Base-by-base conservation (phyloP, 1,284 basidiomycete species). In the Sanghuangporus sanghuang region DNA sequence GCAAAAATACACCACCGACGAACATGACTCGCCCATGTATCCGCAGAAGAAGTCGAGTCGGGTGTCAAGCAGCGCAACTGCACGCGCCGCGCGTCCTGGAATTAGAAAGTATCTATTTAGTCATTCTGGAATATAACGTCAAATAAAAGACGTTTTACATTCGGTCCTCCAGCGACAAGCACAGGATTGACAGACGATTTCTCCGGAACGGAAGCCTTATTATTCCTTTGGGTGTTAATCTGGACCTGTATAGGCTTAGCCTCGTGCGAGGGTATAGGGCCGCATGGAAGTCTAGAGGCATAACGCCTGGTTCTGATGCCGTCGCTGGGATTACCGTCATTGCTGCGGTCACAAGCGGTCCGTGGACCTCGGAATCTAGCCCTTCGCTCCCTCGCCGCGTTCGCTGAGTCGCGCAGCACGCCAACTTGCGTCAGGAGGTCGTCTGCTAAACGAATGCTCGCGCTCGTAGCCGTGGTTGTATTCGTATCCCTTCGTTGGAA, bases 341-440 rank as follows among this genome's bases (percentile, higher is more conserved):
- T 14, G 9, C 8, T 54, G 53, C 53, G 53, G 53, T 54, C 53
- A 54, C 39, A 54, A 38, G 32, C 23, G 9, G 36, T 14, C 21
- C 36, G 21, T 16, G 27, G n/a, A 5, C 18, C 52, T n/a, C 60
- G 50, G 40, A 61, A 55, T 44, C 60, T 18, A 46, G 23, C 18
- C 21, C 60, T 40, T 38, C 60, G 60, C 32, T 38, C 38, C 42
- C 27, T 61, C 14, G 52, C 60, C 36, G 60, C 60, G 12, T 61
- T 38, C 21, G 60, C 60, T n/a, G 52, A 21, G 18, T 23, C 58
- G 11, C 58, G 58, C 14, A 60, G 58, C 8, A 60, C 58, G 23
- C n/a, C 58, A 12, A 40, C 35, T 60, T 60, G 58, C 23, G 14
- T 40, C 14, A 60, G 48, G 8, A 60, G 46, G 39, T 60, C 58